phyloP scores from a whole-genome alignment of 441 rosid species.

The Gossypium armourianum region DNA sequence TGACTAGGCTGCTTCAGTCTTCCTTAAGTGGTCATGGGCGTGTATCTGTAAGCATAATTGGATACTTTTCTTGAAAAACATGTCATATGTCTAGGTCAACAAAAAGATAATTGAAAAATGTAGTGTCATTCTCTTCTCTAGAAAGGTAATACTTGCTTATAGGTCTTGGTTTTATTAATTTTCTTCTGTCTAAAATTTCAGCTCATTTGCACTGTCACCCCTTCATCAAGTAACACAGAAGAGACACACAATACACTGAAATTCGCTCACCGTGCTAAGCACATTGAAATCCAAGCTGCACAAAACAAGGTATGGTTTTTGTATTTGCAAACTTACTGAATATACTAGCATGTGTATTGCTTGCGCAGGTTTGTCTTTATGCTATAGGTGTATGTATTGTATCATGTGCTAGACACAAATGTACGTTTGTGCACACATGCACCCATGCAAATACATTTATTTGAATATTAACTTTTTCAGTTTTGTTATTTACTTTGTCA shows the following conservation, averaged over 20 bases:
- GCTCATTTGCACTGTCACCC: constrained; percentile 77
- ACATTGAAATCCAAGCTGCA: constrained; percentile 64
- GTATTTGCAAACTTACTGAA: not conserved
- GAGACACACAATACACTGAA: constrained; percentile 73
- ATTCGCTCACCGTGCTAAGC: constrained; percentile 73
- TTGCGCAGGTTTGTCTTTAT: not conserved
- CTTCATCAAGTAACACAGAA: constrained; percentile 64
- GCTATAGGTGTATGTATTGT: not conserved
- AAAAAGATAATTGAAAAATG: not conserved
- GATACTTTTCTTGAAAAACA: constrained; percentile 3
- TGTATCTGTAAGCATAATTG: constrained; percentile 51
- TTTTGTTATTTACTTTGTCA: constrained; percentile 18
- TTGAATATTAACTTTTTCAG: not conserved
- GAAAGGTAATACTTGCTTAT: constrained; percentile 10
- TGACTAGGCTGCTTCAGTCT: constrained; percentile 67
- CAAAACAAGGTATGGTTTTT: constrained; percentile 44
- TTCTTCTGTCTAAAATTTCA: constrained; percentile 31
- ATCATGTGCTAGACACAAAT: not conserved
- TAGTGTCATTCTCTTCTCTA: not conserved
- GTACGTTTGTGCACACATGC: not conserved
- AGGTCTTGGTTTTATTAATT: constrained; percentile 11
- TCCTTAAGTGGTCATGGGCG: constrained; percentile 73
- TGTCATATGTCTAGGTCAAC: constrained; percentile 9
- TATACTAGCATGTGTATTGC: not conserved
- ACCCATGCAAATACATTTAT: not conserved